Conservation (phyloP, 2,329 filamentous ascomycete species). For the Exophiala xenobiotica region DNA sequence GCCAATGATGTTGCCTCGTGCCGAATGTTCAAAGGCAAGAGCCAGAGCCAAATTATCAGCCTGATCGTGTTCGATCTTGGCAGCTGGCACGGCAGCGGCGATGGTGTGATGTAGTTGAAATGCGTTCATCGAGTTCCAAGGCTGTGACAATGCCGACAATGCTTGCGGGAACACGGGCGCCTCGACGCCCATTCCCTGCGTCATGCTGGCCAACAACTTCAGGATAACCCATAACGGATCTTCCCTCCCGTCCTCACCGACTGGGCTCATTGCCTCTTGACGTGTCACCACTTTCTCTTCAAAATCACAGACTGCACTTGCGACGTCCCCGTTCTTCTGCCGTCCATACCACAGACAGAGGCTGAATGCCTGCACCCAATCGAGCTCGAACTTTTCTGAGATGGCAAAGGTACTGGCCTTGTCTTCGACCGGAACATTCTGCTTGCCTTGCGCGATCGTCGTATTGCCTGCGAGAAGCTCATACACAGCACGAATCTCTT, state of each 20-base stretch:
- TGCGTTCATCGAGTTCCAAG: constrained; percentile 70
- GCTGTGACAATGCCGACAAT: constrained; percentile 72
- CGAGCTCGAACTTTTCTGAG: constrained; percentile 76
- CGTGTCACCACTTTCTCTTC: constrained; percentile 69
- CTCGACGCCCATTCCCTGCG: constrained; percentile 38
- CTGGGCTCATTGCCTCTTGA: constrained; percentile 66
- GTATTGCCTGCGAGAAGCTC: constrained; percentile 86
- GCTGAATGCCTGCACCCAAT: constrained; percentile 93
- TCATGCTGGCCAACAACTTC: constrained; percentile 66
- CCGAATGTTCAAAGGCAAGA: constrained; percentile 54
- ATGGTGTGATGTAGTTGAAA: constrained; percentile 82
- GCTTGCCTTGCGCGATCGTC: constrained; percentile 75
- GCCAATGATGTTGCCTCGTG: constrained; percentile 65
- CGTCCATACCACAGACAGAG: constrained; percentile 87
- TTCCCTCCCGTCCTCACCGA: constrained; percentile 59
- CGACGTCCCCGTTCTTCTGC: constrained; percentile 65
- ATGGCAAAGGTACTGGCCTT: constrained; percentile 77
- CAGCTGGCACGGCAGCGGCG: constrained; percentile 50
- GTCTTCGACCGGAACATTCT: constrained; percentile 72
- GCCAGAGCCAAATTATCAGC: constrained; percentile 65
- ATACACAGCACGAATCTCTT: constrained; percentile 81
- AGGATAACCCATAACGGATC: constrained; percentile 81
- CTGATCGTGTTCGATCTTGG: constrained; percentile 57
- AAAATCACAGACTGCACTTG: constrained; percentile 71
- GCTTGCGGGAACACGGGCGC: constrained; percentile 62